These are phyloP conservation scores for Oemleria cerasiformis DNA, from an alignment of 306 rosid species.

Conservation along the genomic window DNA sequence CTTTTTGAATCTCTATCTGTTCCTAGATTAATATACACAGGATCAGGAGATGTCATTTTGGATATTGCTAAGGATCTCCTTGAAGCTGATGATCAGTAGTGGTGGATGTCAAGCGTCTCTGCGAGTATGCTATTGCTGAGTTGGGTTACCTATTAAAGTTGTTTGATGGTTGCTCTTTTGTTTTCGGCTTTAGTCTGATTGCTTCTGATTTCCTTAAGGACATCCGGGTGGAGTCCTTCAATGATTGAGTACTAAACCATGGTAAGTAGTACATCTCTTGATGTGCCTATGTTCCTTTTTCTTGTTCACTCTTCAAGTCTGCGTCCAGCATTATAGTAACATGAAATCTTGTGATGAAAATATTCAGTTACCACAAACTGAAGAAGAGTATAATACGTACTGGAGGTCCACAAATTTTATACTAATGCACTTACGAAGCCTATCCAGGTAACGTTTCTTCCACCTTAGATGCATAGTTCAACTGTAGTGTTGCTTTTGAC, in stretches of 20 bases:
- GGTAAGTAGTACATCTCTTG: slow-evolving; percentile 35
- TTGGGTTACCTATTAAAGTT: slow-evolving; percentile 21
- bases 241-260: slow-evolving; percentile 48
- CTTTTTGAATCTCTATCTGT: neutral
- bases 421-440: slow-evolving; percentile 35
- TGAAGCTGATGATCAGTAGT: slow-evolving; percentile 77
- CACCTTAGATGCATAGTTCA: neutral
- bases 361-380: slow-evolving; percentile 43
- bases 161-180: slow-evolving; percentile 5
- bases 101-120: slow-evolving; percentile 62
- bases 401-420: slow-evolving; percentile 36
- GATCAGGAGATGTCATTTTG: slow-evolving; percentile 43
- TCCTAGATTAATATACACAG: slow-evolving; percentile 62
- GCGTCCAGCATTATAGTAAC: neutral
- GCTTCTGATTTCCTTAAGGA: slow-evolving; percentile 31
- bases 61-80: slow-evolving; percentile 61
- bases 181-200: slow-evolving; percentile 1
- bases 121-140: slow-evolving; percentile 62
- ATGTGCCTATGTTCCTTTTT: too few species aligned
- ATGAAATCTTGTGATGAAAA: slow-evolving; percentile 6
- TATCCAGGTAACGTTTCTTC: slow-evolving; percentile 5
- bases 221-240: slow-evolving; percentile 46
- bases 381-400: slow-evolving; percentile 24
- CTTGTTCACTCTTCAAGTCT: neutral
- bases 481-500: too few species aligned